Conservation (phyloP, 192 early-diverging fungal species). For the Jimgerdemannia flammicorona region DNA sequence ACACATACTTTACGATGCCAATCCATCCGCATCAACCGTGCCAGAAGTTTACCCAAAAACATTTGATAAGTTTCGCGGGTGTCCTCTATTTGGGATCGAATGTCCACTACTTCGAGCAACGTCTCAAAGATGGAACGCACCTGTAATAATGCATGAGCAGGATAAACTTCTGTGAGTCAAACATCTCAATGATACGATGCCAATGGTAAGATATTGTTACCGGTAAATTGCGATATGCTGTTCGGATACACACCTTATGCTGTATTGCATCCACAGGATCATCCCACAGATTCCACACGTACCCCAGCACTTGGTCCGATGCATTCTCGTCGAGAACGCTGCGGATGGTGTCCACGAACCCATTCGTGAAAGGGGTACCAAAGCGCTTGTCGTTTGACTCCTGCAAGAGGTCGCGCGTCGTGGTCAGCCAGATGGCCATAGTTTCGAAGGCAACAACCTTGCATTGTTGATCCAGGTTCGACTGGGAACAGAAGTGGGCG, state of each 20-base stretch:
- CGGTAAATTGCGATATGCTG: not conserved
- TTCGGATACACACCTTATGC: slow-evolving; percentile 44
- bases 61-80: slow-evolving; percentile 21
- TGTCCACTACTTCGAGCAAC: slow-evolving; percentile 59
- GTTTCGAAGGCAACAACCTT: slow-evolving; percentile 74
- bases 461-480: slow-evolving; percentile 57
- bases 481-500: slow-evolving; percentile 55
- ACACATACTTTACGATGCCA: slow-evolving; percentile 65
- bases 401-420: slow-evolving; percentile 44
- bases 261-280: slow-evolving; percentile 83
- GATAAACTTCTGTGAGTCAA: too few relatives aligned
- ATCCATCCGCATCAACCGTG: slow-evolving; percentile 68
- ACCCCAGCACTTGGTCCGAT: slow-evolving; percentile 57
- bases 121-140: slow-evolving; percentile 66
- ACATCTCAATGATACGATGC: not conserved
- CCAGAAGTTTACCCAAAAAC: slow-evolving; percentile 59
- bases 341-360: slow-evolving; percentile 30
- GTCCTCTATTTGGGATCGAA: slow-evolving; percentile 20
- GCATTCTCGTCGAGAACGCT: not conserved
- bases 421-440: slow-evolving; percentile 67
- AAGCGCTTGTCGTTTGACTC: not conserved
- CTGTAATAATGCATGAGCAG: not conserved
- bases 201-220: not conserved
- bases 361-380: slow-evolving; percentile 13
- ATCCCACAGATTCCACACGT: slow-evolving; percentile 82